Percentiles rank a stretch among this genome's conserved stretches.
Conservation (phyloP, 164 flowering plant species). For the Chimonanthus praecox region DNA sequence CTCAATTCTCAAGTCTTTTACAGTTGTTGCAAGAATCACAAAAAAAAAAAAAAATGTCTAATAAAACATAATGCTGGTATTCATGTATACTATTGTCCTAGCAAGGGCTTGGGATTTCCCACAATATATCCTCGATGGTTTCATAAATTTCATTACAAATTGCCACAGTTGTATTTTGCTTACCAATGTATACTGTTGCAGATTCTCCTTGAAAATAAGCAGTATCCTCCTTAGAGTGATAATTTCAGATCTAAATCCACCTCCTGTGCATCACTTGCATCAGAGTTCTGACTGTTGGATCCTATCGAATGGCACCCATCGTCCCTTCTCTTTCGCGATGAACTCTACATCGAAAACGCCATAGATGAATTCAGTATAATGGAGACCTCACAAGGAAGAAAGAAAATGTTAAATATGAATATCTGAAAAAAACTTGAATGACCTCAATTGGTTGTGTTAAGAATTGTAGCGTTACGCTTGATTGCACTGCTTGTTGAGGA, state of each 20-base stretch:
- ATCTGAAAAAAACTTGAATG: not conserved
- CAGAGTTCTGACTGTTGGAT: constrained; percentile 57
- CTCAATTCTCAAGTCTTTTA: not conserved
- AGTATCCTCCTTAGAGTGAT: constrained; percentile 21
- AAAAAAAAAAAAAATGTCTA: not conserved
- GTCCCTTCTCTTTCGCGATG: constrained; percentile 30
- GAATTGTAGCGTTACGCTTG: constrained; percentile 34
- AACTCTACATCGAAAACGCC: constrained; percentile 21
- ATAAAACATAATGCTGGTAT: too few species aligned
- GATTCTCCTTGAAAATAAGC: not conserved
- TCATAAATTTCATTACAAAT: too few species aligned
- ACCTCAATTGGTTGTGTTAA: constrained; percentile 31
- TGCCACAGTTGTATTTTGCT: not conserved
- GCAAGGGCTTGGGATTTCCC: not conserved
- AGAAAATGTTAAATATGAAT: not conserved
- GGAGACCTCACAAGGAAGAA: not conserved
- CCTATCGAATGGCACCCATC: constrained; percentile 34
- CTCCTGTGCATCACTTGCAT: constrained; percentile 52
- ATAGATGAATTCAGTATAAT: not conserved
- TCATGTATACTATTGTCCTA: not conserved
- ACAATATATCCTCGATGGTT: not conserved
- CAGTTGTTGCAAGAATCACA: not conserved
- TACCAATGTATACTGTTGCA: not conserved
- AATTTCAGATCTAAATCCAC: constrained; percentile 71
- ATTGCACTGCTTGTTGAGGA: constrained; percentile 32